A percentile compares a stretch with the other conserved stretches of the same genome.
Evolutionary conservation across 2,329 filamentous ascomycete species (phyloP).

Genomic region (Colletotrichum destructivum): DNA sequence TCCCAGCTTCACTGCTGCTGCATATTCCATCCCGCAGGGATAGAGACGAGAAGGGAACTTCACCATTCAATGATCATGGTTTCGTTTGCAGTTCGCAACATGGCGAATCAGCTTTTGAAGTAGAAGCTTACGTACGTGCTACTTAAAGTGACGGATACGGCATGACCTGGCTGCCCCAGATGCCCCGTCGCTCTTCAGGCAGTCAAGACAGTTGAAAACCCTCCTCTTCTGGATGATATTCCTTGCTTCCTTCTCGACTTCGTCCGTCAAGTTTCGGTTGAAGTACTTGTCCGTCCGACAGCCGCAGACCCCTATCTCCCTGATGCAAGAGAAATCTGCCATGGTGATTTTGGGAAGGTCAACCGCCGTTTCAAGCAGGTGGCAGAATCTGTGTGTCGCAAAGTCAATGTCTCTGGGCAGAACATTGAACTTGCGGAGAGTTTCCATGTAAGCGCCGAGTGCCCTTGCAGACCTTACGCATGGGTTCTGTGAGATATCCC

Average conservation of each 20-base stretch:
- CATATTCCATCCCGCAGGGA: no score
- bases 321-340: conserved; percentile 26
- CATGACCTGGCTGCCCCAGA: conserved; percentile 9
- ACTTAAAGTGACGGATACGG: conserved; percentile 4
- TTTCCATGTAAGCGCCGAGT: conserved; percentile 38
- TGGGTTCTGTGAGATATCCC: conserved; percentile 23
- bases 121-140: no score
- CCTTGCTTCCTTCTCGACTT: conserved; percentile 31
- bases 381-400: conserved; percentile 38
- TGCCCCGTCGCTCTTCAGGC: conserved; percentile 29
- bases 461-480: conserved; percentile 39
- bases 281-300: conserved; percentile 36
- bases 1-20: no score
- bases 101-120: no score
- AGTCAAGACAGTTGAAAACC: conserved; percentile 42
- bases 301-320: conserved; percentile 14
- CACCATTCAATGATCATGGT: no score
- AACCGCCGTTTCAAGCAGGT: conserved; percentile 34
- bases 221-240: conserved; percentile 34
- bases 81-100: no score
- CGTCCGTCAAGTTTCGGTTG: conserved; percentile 12
- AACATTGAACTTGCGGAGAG: conserved; percentile 32
- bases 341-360: conserved; percentile 34
- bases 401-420: conserved; percentile 42
- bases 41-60: no score